Evolutionary conservation across 805 yeast species (phyloP), one percentile per base, ranked within the genome.

Genomic region (Alloascoidea hylecoeti): DNA sequence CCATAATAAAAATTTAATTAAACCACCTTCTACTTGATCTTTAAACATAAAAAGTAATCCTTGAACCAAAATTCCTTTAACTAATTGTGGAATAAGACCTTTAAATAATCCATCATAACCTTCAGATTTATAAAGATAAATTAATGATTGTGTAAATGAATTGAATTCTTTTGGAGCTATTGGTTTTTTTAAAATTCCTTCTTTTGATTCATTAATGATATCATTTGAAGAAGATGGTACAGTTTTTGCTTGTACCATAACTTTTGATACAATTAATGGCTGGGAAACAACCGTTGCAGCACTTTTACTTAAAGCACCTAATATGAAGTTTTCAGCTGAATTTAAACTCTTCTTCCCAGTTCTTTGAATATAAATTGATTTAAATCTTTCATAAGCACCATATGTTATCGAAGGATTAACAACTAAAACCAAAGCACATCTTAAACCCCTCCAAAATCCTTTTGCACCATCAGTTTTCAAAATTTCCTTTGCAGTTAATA

Each of bases 341-440:
- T 69, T 62, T 44, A 82, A 63, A 42, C 56, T 59, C 6, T 49
- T 41, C 34, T 51, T 50, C 9, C 50, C 54, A 35, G 60, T 58
- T n/a, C n/a, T n/a, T n/a, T n/a, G n/a, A 57, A 58, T 73, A 33
- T 79, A 50, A 2, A 70, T 46, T 34, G 62, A 63, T 51, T 70
- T 75, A 46, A 83, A 63, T 46, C 83, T 68, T 52, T 80, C 86
- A 54, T 72, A 79, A 3, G 85, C 66, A 4, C 94, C 89, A 51
- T 83, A 84, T 2, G 95, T 84, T 51, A 84, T 84, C 32, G 92
- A 76, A 2, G 95, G 95, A 57, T 84, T 84, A 37, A 78, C 62
- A 15, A 89, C 83, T 37, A 84, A 66, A 6, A 83, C 79, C 49
- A 83, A 56, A 4, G 84, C 74, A 4, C 85, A 94, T 54, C 83